Evolutionary conservation across 202 grass and related monocot genomes (phyloP), one percentile per base, ranked within the genome.

Genomic region (Carex sylvatica): DNA sequence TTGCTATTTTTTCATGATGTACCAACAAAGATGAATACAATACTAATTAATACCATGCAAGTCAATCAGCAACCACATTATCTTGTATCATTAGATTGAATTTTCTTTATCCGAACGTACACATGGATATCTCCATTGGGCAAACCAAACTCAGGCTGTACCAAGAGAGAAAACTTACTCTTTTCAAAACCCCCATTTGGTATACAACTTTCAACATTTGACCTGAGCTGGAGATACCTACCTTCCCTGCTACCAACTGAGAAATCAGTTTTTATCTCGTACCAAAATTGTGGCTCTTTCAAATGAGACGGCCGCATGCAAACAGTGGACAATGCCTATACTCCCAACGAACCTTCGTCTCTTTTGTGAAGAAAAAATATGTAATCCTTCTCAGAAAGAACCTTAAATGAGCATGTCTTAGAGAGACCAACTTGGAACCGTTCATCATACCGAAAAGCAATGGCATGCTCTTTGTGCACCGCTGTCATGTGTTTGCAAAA

Each of bases 351-450:
- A 33, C 54, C 26, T 55, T 55, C 74, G 36, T 56, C 54, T 78
- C 74, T 78, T 56, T 78, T 78, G 24, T 78, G 52, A 33, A 78
- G 74, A 11, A 59, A 56, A 33, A 78, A 78, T 7, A 78, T 78
- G 47, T 28, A 78, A 44, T 55, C 74, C 26, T 60, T 15, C 24
- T 78, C 54, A 0, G 74, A 14, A 33, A 78, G 74, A 78, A 78
- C 74, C 23, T 60, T 53, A 55, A 59, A 58, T 33, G 54, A 18
- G 18, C 74, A 60, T 33, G 26, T 1, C 49, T 55, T 78, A 3
- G 52, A 3, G 3, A 78, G 52, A 9, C 30, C 24, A 30, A 78
- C 26, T 78, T 78, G 60, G 52, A 78, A 59, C 3, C 3, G 14
- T 28, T 42, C 5, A 19, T 78, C 74, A 36, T 78, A 78, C 6